A percentile compares a stretch with the other conserved stretches of the same genome.
These are phyloP conservation scores for Aspergillus carbonarius DNA, from an alignment of 2,329 filamentous ascomycete species.

Conservation along the genomic window DNA sequence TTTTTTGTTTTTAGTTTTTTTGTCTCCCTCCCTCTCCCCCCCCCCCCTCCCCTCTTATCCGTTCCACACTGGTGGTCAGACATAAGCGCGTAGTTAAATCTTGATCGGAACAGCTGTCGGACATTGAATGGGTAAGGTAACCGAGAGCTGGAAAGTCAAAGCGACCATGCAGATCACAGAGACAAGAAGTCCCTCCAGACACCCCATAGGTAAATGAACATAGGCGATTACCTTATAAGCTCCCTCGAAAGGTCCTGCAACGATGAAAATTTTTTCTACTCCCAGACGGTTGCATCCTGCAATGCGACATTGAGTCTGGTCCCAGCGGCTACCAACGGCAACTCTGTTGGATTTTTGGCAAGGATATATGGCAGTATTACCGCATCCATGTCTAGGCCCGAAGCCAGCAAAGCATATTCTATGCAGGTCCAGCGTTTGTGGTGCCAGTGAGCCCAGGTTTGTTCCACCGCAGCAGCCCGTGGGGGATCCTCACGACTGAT, in stretches of 20 bases:
- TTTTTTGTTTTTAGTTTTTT: background rate
- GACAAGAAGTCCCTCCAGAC: slow-evolving; percentile 11
- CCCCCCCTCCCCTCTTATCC: background rate
- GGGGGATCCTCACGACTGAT: slow-evolving; percentile 4
- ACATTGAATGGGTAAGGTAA: background rate
- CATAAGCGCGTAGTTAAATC: background rate
- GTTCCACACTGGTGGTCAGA: background rate
- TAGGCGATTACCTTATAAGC: slow-evolving; percentile 12
- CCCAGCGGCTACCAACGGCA: slow-evolving; percentile 15
- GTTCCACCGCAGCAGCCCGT: slow-evolving; percentile 1
- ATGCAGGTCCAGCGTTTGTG: slow-evolving; percentile 6
- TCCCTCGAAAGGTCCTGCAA: slow-evolving; percentile 4
- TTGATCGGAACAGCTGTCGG: background rate
- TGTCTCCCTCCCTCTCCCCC: background rate
- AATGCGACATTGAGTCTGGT: slow-evolving; percentile 17
- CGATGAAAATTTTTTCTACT: slow-evolving; percentile 11
- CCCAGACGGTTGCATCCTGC: slow-evolving; percentile 11
- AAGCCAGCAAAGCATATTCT: slow-evolving; percentile 10
- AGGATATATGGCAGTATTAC: slow-evolving; percentile 7
- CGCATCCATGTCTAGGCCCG: slow-evolving; percentile 10
- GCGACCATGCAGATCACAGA: slow-evolving; percentile 16
- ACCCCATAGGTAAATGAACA: slow-evolving; percentile 4
- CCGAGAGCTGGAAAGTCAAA: slow-evolving; percentile 5
- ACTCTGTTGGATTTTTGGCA: slow-evolving; percentile 7
- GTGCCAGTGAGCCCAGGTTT: slow-evolving; percentile 1